Evolutionary conservation across 805 yeast genomes (phyloP).

Genomic region (Candida loeiensis): DNA sequence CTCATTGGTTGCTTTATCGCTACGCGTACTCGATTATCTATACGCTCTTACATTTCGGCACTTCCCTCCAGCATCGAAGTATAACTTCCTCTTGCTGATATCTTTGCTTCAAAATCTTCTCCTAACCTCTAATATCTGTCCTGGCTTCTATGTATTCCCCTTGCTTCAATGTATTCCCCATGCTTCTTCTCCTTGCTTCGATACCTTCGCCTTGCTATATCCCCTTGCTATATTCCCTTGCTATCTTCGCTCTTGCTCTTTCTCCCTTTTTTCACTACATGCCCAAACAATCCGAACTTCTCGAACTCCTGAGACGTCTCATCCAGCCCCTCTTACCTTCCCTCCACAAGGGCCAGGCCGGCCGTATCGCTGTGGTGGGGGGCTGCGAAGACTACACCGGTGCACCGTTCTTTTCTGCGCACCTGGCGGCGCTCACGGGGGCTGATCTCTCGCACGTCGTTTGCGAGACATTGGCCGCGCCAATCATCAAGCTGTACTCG

Average conservation of each 20-base stretch:
- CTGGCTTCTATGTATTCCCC: not conserved
- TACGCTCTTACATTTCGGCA: no score
- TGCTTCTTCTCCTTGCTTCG: no score
- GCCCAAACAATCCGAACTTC: conserved; percentile 3
- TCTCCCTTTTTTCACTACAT: not conserved
- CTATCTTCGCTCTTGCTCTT: not conserved
- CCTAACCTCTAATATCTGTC: no score
- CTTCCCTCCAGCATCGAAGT: no score
- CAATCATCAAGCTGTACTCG: conserved; percentile 79
- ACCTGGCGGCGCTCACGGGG: conserved; percentile 80
- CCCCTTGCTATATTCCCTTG: not conserved
- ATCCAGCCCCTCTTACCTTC: conserved; percentile 72
- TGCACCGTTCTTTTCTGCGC: conserved; percentile 89
- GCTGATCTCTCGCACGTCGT: conserved; percentile 85
- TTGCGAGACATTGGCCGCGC: conserved; percentile 78
- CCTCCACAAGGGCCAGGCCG: conserved; percentile 91
- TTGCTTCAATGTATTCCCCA: no score
- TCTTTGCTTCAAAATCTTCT: no score
- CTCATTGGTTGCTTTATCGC: no score
- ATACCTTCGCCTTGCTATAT: not conserved
- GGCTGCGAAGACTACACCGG: conserved; percentile 97
- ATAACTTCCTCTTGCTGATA: no score
- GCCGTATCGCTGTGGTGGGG: conserved; percentile 82
- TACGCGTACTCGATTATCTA: no score
- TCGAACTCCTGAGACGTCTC: conserved; percentile 2